Conservation (phyloP, 352 stramenopile species). For the Globisporangium camurandrum region DNA sequence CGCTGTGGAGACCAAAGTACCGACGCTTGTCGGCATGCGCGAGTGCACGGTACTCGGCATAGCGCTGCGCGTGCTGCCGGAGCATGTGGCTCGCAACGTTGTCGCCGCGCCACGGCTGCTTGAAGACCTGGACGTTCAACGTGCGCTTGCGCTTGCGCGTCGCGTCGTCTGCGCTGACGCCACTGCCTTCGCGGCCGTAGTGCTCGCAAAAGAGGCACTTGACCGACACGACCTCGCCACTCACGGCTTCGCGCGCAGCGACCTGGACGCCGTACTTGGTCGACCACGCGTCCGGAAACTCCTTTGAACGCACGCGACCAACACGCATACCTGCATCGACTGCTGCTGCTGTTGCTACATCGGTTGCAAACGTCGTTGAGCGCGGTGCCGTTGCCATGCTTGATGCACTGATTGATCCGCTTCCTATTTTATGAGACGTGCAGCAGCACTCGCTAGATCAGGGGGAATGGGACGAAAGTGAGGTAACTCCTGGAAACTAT, state of each 20-base stretch:
- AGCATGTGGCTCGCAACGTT: slow-evolving; percentile 11
- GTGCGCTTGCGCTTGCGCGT: slow-evolving; percentile 11
- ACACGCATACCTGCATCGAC: background rate
- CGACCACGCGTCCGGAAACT: slow-evolving; percentile 7
- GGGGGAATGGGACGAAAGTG: no score
- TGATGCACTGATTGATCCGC: no score
- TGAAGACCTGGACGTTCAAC: slow-evolving; percentile 10
- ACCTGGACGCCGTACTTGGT: slow-evolving; percentile 9
- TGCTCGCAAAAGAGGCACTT: slow-evolving; percentile 11
- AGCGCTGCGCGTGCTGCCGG: slow-evolving; percentile 10
- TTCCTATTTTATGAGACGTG: no score
- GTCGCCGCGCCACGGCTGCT: slow-evolving; percentile 11
- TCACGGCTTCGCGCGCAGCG: slow-evolving; percentile 1
- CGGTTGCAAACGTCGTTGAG: background rate
- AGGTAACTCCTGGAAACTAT: no score
- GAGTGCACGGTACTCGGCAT: slow-evolving; percentile 4
- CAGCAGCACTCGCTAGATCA: no score
- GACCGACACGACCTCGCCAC: slow-evolving; percentile 6
- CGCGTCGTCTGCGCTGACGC: background rate
- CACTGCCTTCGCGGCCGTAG: slow-evolving; percentile 6
- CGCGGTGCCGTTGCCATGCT: no score
- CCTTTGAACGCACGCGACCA: slow-evolving; percentile 5
- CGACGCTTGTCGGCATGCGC: slow-evolving; percentile 2
- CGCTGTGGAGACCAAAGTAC: slow-evolving; percentile 1
- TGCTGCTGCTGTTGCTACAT: background rate